A percentile compares a stretch with the other conserved stretches of the same genome.
Conservation (phyloP, 2,329 filamentous ascomycete genomes). For the Fusarium miscanthi region DNA sequence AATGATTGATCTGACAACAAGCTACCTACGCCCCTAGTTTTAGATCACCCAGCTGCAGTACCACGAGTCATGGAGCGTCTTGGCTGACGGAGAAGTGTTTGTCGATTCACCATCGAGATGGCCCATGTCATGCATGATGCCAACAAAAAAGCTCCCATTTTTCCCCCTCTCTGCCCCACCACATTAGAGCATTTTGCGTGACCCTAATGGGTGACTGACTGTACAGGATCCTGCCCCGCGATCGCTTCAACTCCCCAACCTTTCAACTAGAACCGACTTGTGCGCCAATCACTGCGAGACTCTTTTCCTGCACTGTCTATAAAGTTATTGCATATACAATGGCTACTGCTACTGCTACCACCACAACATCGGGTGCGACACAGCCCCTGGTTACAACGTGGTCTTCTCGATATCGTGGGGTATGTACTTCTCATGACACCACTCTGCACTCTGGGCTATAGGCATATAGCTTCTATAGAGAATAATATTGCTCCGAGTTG, state of each 20-base stretch:
- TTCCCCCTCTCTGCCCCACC: constrained; percentile 19
- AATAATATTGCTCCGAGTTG: not conserved
- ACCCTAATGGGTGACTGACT: constrained; percentile 1
- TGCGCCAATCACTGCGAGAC: not conserved
- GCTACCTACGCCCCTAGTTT: not conserved
- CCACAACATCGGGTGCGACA: constrained; percentile 33
- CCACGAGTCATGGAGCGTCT: no score
- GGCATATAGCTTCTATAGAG: not conserved
- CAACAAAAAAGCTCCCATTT: constrained; percentile 10
- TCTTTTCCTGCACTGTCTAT: not conserved
- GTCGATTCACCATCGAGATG: not conserved
- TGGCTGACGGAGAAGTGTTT: not conserved
- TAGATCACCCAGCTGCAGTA: not conserved
- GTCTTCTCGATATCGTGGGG: constrained; percentile 71
- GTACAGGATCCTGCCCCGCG: constrained; percentile 26
- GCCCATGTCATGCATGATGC: constrained; percentile 32
- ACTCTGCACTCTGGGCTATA: not conserved
- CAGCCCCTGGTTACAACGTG: constrained; percentile 65
- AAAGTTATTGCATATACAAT: constrained; percentile 23
- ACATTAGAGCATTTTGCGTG: constrained; percentile 27
- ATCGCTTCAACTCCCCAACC: constrained; percentile 25
- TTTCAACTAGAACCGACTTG: not conserved
- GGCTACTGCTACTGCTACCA: constrained; percentile 37
- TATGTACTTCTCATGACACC: constrained; percentile 50
- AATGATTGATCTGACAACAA: not conserved